Conservation (phyloP, 768 basidiomycete genomes). For the Mycena pura region DNA sequence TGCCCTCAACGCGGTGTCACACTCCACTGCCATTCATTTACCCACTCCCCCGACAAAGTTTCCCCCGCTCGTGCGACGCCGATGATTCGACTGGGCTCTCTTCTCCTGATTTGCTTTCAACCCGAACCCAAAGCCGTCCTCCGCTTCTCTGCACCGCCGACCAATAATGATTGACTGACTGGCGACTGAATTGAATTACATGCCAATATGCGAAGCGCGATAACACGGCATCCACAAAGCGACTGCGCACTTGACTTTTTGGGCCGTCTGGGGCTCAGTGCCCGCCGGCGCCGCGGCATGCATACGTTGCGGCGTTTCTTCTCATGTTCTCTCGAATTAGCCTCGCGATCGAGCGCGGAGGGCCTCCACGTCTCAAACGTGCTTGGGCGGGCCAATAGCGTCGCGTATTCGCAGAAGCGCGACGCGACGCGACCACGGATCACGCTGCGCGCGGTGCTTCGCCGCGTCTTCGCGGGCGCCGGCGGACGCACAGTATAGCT, state of each 20-base stretch:
- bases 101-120: slow-evolving; percentile 19
- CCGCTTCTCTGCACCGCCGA: neutral
- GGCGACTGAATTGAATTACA: too few relatives aligned
- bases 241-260: slow-evolving; percentile 22
- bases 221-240: slow-evolving; percentile 5
- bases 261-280: slow-evolving; percentile 10
- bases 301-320: neutral
- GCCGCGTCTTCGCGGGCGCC: slow-evolving; percentile 16
- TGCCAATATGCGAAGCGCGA: too few relatives aligned
- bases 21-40: neutral
- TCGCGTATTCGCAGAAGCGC: neutral
- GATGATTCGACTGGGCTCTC: neutral
- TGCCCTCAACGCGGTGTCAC: slow-evolving; percentile 11
- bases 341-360: too few relatives aligned
- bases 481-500: slow-evolving; percentile 1
- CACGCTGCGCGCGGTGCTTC: slow-evolving; percentile 7
- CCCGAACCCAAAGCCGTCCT: slow-evolving; percentile 3
- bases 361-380: slow-evolving; percentile 13
- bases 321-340: slow-evolving; percentile 19
- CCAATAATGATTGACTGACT: neutral
- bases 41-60: neutral
- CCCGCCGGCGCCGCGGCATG: neutral
- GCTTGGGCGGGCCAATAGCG: too few relatives aligned
- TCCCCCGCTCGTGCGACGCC: slow-evolving; percentile 11
- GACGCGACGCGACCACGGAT: slow-evolving; percentile 10